Conservation (phyloP, 2,329 filamentous ascomycete species). For the Diaporthe capsici region DNA sequence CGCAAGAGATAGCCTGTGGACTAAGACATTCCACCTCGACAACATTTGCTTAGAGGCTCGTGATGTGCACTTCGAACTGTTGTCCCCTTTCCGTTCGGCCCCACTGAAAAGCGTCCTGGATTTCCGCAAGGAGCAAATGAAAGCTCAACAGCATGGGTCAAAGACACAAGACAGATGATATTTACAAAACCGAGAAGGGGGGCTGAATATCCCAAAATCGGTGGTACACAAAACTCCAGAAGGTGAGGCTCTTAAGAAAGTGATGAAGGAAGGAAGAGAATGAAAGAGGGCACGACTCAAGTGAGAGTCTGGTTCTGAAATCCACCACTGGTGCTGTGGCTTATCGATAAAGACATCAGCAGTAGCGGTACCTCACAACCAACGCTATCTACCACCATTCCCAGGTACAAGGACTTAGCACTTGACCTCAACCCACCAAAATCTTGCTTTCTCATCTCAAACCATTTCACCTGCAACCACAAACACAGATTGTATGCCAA, state of each 20-base stretch:
- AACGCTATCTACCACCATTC: no score
- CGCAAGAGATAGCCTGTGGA: background rate
- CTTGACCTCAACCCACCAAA: conserved; percentile 27
- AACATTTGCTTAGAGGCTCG: background rate
- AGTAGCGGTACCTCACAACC: conserved; percentile 1
- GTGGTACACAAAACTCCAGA: background rate
- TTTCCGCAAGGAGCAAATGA: background rate
- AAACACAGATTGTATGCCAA: background rate
- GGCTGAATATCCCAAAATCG: background rate
- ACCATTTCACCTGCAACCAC: background rate
- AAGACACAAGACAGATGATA: background rate
- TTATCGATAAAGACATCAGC: conserved; percentile 38
- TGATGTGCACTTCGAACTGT: background rate
- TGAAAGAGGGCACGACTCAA: background rate
- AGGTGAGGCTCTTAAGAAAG: background rate
- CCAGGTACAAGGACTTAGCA: conserved; percentile 31
- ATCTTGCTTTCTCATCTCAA: conserved; percentile 29
- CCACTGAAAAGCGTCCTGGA: background rate
- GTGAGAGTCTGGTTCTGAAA: background rate
- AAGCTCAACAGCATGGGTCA: background rate
- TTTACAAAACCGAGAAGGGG: background rate
- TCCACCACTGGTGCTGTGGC: background rate
- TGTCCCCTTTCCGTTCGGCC: background rate
- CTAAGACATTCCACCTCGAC: background rate
- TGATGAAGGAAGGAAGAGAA: background rate